Evolutionary conservation across 345 rosid genomes (phyloP), one percentile per base, ranked within the genome.

Genomic region (Passiflora organensis): DNA sequence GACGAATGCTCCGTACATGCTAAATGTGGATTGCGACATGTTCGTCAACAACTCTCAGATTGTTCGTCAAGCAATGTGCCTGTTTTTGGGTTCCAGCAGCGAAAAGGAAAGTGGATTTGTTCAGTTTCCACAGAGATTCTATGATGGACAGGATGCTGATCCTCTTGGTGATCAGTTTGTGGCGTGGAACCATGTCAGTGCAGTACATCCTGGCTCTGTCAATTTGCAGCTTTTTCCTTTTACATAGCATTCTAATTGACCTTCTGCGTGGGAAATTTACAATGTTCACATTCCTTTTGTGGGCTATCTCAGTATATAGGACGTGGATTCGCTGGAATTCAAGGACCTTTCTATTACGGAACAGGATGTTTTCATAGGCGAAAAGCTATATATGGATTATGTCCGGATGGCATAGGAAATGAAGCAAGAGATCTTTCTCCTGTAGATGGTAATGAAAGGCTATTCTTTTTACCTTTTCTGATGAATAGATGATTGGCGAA

Each of bases 21-120:
- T 87, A 43, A 90, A 87, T 56, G 80, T 90, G 16, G 95, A 90
- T 55, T 90, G 94, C 15, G 94, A 87, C 53, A 84, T 82, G 90
- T 82, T 44, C 44, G 85, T 17, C 0, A 78, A 82, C 57, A 80
- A 82, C 60, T 76, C 91, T 2, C 53, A 75, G 13, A 67, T 78
- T 48, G 51, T 82, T 53, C 48, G 52, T 12, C 80, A 72, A 28
- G 85, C 93, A 17, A 71, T 77, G 75, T 86, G 89, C 54, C 49
- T 73, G 12, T 66, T 82, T 55, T 82, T 0, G 69, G 64, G 0
- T 49, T 75, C 5, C 18, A 28, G 34, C 34, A 3, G 8, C 8
- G 32, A 9, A 51, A 48, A 0, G 69, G 59, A 60, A 44, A 20
- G 16, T 70, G 90, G 59, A 5, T 90, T 70, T 59, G 78, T 82